These are phyloP conservation scores for Nakazawaea anatomiae DNA, from an alignment of 805 yeast species.

Conservation along the genomic window DNA sequence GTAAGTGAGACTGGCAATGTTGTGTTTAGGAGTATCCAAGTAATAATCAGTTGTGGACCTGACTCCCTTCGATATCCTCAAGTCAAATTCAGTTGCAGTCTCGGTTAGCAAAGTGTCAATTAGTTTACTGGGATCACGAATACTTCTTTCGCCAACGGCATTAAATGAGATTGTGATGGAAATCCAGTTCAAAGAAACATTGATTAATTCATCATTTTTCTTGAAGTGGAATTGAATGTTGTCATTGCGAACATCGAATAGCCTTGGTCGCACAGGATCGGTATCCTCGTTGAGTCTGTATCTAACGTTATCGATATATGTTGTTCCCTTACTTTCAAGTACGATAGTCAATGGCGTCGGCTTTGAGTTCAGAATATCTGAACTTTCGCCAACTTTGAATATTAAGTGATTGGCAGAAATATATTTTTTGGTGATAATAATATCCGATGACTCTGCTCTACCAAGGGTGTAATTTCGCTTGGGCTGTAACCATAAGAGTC, in stretches of 20 bases:
- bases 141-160: neutral
- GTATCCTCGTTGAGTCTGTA: neutral
- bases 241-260: neutral
- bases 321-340: constrained; percentile 7
- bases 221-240: neutral
- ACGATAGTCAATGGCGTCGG: constrained; percentile 2
- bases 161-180: constrained; percentile 3
- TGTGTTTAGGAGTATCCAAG: neutral
- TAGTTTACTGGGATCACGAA: neutral
- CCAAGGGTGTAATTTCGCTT: constrained; percentile 1
- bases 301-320: constrained; percentile 4
- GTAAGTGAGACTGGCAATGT: constrained; percentile 3
- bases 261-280: constrained; percentile 4
- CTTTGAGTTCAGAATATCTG: neutral
- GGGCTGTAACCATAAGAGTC: constrained; percentile 5
- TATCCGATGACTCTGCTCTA: neutral
- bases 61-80: constrained; percentile 2
- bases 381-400: neutral
- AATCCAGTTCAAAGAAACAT: constrained; percentile 1
- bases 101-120: neutral
- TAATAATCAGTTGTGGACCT: constrained; percentile 7
- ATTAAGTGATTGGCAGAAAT: constrained; percentile 4
- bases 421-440: neutral
- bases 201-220: constrained; percentile 2
- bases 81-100: neutral